A percentile compares a stretch with the other conserved stretches of the same genome.
Conservation (phyloP, 2,329 filamentous ascomycete species). For the Dothidotthia symphoricarpi region DNA sequence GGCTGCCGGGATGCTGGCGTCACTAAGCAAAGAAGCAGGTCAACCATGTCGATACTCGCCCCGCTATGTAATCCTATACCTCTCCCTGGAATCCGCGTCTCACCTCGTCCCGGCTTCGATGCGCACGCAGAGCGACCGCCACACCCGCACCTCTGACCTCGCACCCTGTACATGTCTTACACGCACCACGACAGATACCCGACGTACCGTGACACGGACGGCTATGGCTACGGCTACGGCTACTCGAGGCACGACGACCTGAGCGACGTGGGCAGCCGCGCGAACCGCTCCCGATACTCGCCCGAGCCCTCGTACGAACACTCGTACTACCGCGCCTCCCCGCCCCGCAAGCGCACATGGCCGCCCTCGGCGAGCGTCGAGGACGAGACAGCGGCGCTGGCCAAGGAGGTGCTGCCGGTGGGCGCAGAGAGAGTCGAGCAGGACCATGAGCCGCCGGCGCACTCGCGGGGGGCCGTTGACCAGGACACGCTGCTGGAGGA, state of each 20-base stretch:
- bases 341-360: conserved; percentile 33
- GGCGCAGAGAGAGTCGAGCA: conserved; percentile 19
- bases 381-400: conserved; percentile 64
- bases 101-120: conserved; percentile 3
- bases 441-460: conserved; percentile 57
- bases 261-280: too few relatives aligned
- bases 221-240: conserved; percentile 23
- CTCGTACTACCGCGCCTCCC: too few relatives aligned
- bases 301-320: conserved; percentile 3
- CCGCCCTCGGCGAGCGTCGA: conserved; percentile 67
- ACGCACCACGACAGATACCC: conserved; percentile 28
- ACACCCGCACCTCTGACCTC: conserved; percentile 7
- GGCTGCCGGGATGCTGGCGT: too few relatives aligned
- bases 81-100: neutral
- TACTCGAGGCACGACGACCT: conserved; percentile 29
- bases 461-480: conserved; percentile 63
- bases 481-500: conserved; percentile 67
- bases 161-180: conserved; percentile 21
- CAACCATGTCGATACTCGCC: too few relatives aligned
- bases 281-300: conserved; percentile 14
- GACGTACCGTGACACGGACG: conserved; percentile 23
- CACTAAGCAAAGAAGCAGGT: too few relatives aligned
- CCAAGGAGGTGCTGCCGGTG: conserved; percentile 55
- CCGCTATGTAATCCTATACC: too few relatives aligned
- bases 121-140: conserved; percentile 2